Percentiles rank a stretch among this genome's conserved stretches.
These are phyloP conservation scores for Suhomyces kilbournensis DNA, from an alignment of 805 yeast genomes.

Conservation along the genomic window DNA sequence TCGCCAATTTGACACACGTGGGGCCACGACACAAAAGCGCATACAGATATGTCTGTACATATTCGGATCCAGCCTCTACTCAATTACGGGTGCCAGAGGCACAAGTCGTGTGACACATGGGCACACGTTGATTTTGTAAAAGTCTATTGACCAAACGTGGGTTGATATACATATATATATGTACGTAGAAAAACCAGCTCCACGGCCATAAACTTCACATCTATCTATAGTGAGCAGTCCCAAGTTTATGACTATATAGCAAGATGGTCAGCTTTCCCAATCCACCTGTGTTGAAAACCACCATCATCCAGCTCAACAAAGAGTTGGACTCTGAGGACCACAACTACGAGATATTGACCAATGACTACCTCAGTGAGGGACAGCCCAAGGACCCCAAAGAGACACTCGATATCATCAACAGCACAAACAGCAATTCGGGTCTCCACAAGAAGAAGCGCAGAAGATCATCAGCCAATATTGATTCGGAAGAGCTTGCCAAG, in stretches of 20 bases:
- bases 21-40: background rate
- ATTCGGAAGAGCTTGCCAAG: conserved; percentile 40
- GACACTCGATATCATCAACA: conserved; percentile 1
- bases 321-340: conserved; percentile 41
- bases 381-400: conserved; percentile 6
- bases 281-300: conserved; percentile 44
- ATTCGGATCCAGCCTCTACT: background rate
- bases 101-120: conserved; percentile 8
- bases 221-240: background rate
- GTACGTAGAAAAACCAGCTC: background rate
- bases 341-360: conserved; percentile 42
- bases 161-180: conserved; percentile 5
- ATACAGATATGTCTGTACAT: background rate
- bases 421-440: background rate
- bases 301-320: conserved; percentile 43
- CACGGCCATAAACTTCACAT: background rate
- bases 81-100: background rate
- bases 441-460: conserved; percentile 32
- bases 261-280: conserved; percentile 21
- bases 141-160: conserved; percentile 7
- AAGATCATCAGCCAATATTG: conserved; percentile 36
- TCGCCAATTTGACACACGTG: background rate
- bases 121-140: conserved; percentile 4
- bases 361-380: conserved; percentile 24
- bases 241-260: background rate